These are phyloP conservation scores for Sphenostylis stenocarpa DNA, from an alignment of 306 rosid species.

Conservation along the genomic window DNA sequence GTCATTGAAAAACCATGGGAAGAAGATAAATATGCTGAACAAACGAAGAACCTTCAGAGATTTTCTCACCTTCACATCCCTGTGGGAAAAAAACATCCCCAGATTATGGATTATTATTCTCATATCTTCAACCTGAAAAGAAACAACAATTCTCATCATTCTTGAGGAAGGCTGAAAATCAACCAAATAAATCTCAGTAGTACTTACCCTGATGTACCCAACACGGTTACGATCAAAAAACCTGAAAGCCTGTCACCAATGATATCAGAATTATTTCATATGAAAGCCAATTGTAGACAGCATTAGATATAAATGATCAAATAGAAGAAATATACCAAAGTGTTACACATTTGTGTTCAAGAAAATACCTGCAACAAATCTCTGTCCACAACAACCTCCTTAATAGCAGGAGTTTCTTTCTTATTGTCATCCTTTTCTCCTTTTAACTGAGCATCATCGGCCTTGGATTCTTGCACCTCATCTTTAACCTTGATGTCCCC, in stretches of 20 bases:
- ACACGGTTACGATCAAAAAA: constrained; percentile 83
- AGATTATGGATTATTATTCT: constrained; percentile 74
- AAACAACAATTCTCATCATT: constrained; percentile 21
- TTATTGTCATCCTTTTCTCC: constrained; percentile 49
- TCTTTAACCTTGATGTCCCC: constrained; percentile 44
- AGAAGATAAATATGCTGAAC: neutral
- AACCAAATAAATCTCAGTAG: neutral
- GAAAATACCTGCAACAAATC: constrained; percentile 77
- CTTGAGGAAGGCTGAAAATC: neutral
- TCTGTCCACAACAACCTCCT: constrained; percentile 65
- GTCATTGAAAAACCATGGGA: neutral
- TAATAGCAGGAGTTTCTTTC: constrained; percentile 51
- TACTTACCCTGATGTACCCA: constrained; percentile 80
- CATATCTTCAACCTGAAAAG: constrained; percentile 92
- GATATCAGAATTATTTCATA: constrained; percentile 19
- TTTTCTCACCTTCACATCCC: constrained; percentile 85
- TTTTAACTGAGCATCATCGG: constrained; percentile 37
- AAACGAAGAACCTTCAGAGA: neutral
- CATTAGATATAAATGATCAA: neutral
- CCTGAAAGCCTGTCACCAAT: constrained; percentile 78
- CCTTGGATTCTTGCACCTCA: constrained; percentile 43
- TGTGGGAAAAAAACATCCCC: constrained; percentile 88
- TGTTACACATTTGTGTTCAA: neutral
- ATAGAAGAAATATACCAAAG: neutral
- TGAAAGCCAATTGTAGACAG: neutral